These are phyloP conservation scores for Amauroascus niger DNA, from an alignment of 2,329 filamentous ascomycete species.

Conservation along the genomic window DNA sequence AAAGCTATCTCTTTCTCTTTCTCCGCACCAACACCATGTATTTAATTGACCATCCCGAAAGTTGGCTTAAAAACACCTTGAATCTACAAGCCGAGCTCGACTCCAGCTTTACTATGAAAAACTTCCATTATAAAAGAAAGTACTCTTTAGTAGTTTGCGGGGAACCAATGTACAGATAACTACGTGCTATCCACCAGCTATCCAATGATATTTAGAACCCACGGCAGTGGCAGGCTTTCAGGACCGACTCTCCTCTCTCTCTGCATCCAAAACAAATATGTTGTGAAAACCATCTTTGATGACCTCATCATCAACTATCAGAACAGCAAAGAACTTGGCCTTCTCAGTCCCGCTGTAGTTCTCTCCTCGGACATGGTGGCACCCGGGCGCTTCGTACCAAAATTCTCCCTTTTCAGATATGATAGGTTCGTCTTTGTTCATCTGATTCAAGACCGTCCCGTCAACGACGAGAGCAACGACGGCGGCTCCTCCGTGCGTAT, in stretches of 20 bases:
- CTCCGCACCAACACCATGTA: no score
- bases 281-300: conserved; percentile 10
- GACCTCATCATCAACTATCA: conserved; percentile 13
- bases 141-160: no score
- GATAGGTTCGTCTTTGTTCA: conserved; percentile 16
- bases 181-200: not conserved
- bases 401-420: conserved; percentile 10
- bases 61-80: no score
- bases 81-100: no score
- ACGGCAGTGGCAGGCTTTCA: not conserved
- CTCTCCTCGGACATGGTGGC: conserved; percentile 14
- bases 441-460: conserved; percentile 16
- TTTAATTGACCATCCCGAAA: no score
- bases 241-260: conserved; percentile 8
- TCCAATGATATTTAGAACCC: not conserved
- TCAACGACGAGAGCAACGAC: conserved; percentile 12
- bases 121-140: no score
- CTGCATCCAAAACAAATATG: conserved; percentile 12
- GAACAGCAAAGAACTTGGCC: conserved; percentile 9
- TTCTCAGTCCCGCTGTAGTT: conserved; percentile 13
- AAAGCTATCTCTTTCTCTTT: no score
- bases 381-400: conserved; percentile 19
- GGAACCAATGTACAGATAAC: no score
- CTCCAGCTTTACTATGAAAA: no score
- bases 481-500: conserved; percentile 17